Evolutionary conservation across 1,139 yeast species (phyloP).

Genomic region (Kodamaea plutei): DNA sequence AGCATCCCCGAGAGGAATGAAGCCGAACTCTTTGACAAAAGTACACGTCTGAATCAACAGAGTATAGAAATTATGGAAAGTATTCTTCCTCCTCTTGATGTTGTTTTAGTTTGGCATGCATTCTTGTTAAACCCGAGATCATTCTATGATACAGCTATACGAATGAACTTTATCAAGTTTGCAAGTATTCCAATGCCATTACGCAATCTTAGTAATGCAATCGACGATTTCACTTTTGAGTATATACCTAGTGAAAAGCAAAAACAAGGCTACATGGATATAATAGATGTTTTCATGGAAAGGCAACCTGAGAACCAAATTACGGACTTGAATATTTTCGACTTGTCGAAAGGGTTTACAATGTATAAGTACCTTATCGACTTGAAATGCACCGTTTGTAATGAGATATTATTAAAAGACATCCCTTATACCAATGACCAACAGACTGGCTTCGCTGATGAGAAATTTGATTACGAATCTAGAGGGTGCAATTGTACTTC

Average conservation of each 20-base stretch:
- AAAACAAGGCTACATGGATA: conserved; percentile 1
- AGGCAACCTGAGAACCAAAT: background rate
- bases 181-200: conserved; percentile 25
- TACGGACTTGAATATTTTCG: conserved; percentile 1
- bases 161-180: conserved; percentile 19
- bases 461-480: background rate
- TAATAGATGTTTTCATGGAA: conserved; percentile 1
- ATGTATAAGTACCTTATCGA: conserved; percentile 6
- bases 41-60: background rate
- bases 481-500: background rate
- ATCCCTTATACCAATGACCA: conserved; percentile 15
- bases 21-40: background rate
- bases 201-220: conserved; percentile 13
- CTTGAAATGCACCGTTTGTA: conserved; percentile 19
- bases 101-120: conserved; percentile 37
- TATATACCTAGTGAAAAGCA: conserved; percentile 11
- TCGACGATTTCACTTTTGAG: conserved; percentile 15
- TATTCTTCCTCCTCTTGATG: conserved; percentile 29
- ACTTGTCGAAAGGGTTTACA: conserved; percentile 1
- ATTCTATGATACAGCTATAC: conserved; percentile 22
- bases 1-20: conserved; percentile 9
- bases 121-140: conserved; percentile 22
- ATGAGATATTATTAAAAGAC: conserved; percentile 7
- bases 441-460: conserved; percentile 23
- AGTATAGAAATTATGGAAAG: background rate